Base-by-base conservation (phyloP, 1,139 yeast species). In the Candida sp. region DNA sequence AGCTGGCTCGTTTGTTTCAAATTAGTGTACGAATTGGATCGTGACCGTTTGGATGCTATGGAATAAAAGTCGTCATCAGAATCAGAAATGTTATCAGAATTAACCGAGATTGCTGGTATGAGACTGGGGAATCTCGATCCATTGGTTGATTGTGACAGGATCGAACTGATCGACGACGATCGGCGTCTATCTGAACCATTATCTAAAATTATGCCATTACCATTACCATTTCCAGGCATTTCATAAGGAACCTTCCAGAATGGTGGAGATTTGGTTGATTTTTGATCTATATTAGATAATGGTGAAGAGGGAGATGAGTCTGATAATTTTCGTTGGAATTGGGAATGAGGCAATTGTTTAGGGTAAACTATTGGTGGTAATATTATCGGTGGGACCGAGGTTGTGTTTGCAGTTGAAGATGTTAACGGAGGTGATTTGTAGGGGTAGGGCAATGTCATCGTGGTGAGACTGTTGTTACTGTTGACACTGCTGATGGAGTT, bases 191-290 rank as follows among this genome's bases (percentile, higher is more conserved):
- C 42, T 21, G 43, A 40, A 9, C 40, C 30, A 30, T 43, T 42
- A 7, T 54, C 41, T 19, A 47, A 48, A 12, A 55, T 46, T 6
- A 69, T 61, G 4, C 43, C 27, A n/a, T 32, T 11, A 29, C 38
- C 33, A 33, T 43, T 39, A 34, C 43, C 43, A 29, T 43, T 47
- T 11, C 57, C 58, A 1, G 78, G 79, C 77, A 73, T 70, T 52
- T 73, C 78, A 55, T 73, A 73, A 25, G 79, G 79, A 7, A 73
- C 79, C 52, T 72, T 73, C 79, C 79, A 73, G 55, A 73, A 70
- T 4, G 78, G 78, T 36, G 72, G 72, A 4, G 74, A 70, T 44
- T 66, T 61, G 37, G 54, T 59, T 33, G 49, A 51, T 36, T 45
- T 50, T 4, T 63, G 60, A 2, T 63, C 56, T 2, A 61, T 60